Evolutionary conservation across 352 stramenopile species (phyloP).

Genomic region (Vaucheria bursata): DNA sequence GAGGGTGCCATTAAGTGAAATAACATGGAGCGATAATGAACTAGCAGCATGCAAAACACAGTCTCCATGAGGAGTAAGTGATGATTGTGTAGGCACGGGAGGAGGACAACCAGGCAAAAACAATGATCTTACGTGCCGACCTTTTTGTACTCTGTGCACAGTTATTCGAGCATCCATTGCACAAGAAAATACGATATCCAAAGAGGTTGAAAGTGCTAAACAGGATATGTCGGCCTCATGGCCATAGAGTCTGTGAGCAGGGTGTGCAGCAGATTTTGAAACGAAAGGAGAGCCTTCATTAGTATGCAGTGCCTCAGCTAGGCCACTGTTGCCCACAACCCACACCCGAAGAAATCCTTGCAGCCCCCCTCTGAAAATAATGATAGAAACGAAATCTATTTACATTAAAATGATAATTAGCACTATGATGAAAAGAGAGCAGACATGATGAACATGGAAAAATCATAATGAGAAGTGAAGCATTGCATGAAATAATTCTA

Average conservation of each 20-base stretch:
- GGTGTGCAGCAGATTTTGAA: neutral
- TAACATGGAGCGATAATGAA: neutral
- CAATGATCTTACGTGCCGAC: neutral
- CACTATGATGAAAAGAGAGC: neutral
- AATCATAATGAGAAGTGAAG: no score
- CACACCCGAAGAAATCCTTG: slow-evolving; percentile 18
- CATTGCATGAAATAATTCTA: no score
- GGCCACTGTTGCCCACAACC: slow-evolving; percentile 29
- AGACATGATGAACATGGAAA: neutral
- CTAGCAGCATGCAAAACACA: neutral
- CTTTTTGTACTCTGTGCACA: neutral
- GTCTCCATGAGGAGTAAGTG: neutral
- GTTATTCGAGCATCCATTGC: neutral
- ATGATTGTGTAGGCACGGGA: neutral
- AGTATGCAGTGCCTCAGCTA: slow-evolving; percentile 19
- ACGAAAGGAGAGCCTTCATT: neutral
- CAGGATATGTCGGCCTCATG: neutral
- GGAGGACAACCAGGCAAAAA: neutral
- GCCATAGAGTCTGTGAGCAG: neutral
- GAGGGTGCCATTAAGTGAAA: neutral
- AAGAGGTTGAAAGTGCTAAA: neutral
- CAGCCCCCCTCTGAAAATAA: neutral
- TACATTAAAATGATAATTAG: no score
- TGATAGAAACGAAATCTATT: no score
- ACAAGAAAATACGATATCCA: neutral